Conservation (phyloP, 371 early-diverging fungal species). For the Mortierella sp. region DNA sequence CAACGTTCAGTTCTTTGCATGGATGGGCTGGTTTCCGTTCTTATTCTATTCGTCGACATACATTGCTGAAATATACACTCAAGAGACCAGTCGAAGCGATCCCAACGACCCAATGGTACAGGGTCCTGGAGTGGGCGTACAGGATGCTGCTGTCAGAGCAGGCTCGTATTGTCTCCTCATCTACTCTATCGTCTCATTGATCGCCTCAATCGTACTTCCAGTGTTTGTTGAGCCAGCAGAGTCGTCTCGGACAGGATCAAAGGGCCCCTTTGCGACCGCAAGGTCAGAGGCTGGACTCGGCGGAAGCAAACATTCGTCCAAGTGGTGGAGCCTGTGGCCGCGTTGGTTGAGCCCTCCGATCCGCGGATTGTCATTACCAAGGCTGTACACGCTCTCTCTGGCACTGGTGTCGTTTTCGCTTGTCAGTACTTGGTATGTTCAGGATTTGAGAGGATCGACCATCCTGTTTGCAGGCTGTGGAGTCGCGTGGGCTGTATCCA, state of each 20-base stretch:
- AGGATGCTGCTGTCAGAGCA: conserved; percentile 82
- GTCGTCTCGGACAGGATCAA: conserved; percentile 3
- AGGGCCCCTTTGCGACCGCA: conserved; percentile 32
- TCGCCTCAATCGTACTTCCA: conserved; percentile 83
- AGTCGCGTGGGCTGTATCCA: conserved; percentile 88
- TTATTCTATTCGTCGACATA: conserved; percentile 74
- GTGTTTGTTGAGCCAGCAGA: conserved; percentile 58
- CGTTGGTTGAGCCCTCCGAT: conserved; percentile 44
- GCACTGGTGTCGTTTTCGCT: conserved; percentile 78
- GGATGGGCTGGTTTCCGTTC: conserved; percentile 90
- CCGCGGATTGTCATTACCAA: conserved; percentile 68
- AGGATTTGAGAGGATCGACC: conserved; percentile 67
- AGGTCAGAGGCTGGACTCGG: conserved; percentile 11
- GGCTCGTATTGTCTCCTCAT: conserved; percentile 90
- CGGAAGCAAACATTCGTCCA: conserved; percentile 6
- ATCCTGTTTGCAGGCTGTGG: conserved; percentile 83
- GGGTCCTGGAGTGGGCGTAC: conserved; percentile 65
- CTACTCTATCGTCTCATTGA: conserved; percentile 83
- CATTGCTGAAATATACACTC: conserved; percentile 78
- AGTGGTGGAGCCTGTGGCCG: conserved; percentile 13
- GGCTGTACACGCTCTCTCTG: conserved; percentile 80
- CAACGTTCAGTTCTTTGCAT: conserved; percentile 83
- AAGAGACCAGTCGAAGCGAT: conserved; percentile 28
- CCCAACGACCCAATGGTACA: conserved; percentile 22
- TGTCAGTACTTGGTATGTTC: conserved; percentile 75